A percentile compares a stretch with the other conserved stretches of the same genome.
These are phyloP conservation scores for Ophiostoma quercus DNA, from an alignment of 2,329 filamentous ascomycete genomes.

Conservation along the genomic window DNA sequence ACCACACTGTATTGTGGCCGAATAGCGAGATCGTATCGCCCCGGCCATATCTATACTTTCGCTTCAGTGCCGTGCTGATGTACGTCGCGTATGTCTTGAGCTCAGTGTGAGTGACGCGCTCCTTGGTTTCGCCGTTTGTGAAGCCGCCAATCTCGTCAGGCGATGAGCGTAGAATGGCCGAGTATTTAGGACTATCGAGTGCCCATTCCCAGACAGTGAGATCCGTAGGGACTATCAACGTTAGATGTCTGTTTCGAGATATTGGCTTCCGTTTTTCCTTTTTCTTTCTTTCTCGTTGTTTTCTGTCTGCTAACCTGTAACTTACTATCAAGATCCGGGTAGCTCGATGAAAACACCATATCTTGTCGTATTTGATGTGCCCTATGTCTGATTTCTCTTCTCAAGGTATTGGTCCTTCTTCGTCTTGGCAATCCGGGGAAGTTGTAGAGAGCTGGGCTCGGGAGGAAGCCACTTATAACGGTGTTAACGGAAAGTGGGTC, in stretches of 20 bases:
- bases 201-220: neutral
- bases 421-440: neutral
- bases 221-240: neutral
- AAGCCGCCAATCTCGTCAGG: neutral
- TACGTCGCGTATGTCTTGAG: neutral
- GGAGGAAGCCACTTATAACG: neutral
- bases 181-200: neutral
- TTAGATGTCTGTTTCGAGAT: neutral
- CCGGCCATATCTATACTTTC: neutral
- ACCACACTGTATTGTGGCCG: conserved; percentile 14
- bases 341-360: neutral
- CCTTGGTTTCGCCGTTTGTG: neutral
- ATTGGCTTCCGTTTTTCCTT: neutral
- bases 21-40: conserved; percentile 12
- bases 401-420: neutral
- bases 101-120: neutral
- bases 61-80: neutral
- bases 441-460: neutral
- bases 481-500: neutral
- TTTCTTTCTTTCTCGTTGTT: neutral
- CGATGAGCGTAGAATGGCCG: neutral
- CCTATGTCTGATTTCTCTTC: neutral
- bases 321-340: neutral
- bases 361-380: neutral
- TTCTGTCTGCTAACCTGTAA: neutral